phyloP scores from a whole-genome alignment of 108 stramenopile species.

The Schizochytrium sp. region DNA sequence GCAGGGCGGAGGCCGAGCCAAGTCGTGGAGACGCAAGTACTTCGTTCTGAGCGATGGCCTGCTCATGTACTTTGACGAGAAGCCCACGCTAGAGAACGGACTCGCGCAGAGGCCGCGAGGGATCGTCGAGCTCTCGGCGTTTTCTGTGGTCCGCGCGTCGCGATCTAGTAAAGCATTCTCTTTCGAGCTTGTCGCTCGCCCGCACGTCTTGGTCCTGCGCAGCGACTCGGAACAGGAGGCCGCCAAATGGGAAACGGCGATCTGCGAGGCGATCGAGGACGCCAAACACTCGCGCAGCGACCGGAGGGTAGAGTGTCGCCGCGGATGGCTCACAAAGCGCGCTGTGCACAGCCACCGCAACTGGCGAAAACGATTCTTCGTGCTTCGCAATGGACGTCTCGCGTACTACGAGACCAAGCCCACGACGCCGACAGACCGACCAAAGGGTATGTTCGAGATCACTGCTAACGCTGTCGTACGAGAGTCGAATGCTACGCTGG shows the following conservation, averaged over 20 bases:
- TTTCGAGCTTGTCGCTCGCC: neutral
- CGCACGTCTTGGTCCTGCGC: neutral
- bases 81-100: neutral
- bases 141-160: neutral
- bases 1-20: neutral
- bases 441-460: slow-evolving; percentile 8
- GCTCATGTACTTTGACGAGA: neutral
- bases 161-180: neutral
- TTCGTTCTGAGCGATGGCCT: neutral
- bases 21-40: neutral
- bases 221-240: neutral
- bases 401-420: neutral
- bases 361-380: neutral
- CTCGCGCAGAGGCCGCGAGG: neutral
- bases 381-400: neutral
- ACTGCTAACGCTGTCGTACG: neutral
- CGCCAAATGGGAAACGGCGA: neutral
- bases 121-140: neutral
- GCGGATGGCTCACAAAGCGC: neutral
- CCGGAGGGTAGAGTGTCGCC: neutral
- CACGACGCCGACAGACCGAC: neutral
- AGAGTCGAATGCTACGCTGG: neutral
- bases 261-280: neutral
- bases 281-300: neutral
- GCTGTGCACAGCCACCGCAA: neutral